These are phyloP conservation scores for Bimuria novae-zelandiae DNA, from an alignment of 2,329 filamentous ascomycete genomes.

Conservation along the genomic window DNA sequence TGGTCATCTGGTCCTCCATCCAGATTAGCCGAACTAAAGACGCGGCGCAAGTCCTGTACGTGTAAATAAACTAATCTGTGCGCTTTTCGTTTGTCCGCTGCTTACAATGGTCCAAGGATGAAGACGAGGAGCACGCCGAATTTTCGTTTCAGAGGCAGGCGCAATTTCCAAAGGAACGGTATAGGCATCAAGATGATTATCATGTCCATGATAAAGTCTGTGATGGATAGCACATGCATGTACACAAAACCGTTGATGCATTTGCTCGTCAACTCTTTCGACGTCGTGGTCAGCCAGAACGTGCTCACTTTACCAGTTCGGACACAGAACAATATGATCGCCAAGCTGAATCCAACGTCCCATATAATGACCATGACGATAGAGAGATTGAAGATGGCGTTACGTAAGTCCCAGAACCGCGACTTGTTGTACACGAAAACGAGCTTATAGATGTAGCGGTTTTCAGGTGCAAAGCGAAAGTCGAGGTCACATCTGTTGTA, in stretches of 20 bases:
- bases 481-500: too few species aligned
- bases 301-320: neutral
- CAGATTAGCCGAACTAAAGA: conserved; percentile 1
- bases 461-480: too few species aligned
- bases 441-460: too few species aligned
- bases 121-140: neutral
- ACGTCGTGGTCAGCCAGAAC: neutral
- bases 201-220: conserved; percentile 2
- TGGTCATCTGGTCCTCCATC: neutral
- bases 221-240: conserved; percentile 1
- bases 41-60: neutral
- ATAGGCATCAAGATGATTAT: conserved; percentile 7
- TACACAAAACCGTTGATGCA: neutral
- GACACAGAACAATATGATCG: too few species aligned
- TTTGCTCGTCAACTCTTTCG: neutral
- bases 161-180: neutral
- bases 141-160: neutral
- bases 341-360: too few species aligned
- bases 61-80: neutral
- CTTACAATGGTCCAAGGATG: conserved; percentile 3
- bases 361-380: too few species aligned
- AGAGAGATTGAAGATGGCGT: too few species aligned
- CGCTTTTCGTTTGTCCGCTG: neutral
- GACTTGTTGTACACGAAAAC: too few species aligned
- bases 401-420: too few species aligned